Conservation (phyloP, 2,329 filamentous ascomycete species). For the Fusarium pininemorale region DNA sequence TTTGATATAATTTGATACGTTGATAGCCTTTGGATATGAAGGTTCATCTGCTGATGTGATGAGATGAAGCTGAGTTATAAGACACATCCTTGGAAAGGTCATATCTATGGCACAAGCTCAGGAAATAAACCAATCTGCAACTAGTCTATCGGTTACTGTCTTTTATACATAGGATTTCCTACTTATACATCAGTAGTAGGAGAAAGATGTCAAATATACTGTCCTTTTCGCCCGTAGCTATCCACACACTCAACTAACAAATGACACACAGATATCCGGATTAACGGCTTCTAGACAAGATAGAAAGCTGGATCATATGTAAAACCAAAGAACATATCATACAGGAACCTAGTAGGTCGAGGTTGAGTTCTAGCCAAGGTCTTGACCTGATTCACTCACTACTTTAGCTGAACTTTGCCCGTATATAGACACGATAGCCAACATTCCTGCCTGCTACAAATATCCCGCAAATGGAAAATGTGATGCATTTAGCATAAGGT, state of each 20-base stretch:
- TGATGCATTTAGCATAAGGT: background rate
- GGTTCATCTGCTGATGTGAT: background rate
- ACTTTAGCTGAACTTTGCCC: background rate
- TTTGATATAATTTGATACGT: too few relatives aligned
- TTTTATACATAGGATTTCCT: accelerated
- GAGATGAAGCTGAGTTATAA: background rate
- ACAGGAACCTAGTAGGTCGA: background rate
- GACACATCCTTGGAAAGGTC: accelerated
- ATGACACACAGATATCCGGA: background rate
- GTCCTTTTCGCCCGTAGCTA: background rate
- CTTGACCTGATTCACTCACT: too few relatives aligned
- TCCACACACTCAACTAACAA: background rate
- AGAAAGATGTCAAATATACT: background rate
- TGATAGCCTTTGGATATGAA: background rate
- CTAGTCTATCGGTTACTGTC: too few relatives aligned
- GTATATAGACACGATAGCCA: background rate
- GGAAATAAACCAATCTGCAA: accelerated
- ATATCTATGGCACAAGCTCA: accelerated
- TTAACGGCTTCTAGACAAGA: background rate
- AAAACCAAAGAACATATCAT: background rate
- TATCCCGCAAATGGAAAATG: background rate
- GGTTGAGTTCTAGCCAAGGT: background rate
- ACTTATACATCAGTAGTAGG: too few relatives aligned
- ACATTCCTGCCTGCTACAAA: background rate
- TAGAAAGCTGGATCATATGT: too few relatives aligned